phyloP scores from a whole-genome alignment of 495 filamentous ascomycete species.

The Astrothelium macrocarpum region DNA sequence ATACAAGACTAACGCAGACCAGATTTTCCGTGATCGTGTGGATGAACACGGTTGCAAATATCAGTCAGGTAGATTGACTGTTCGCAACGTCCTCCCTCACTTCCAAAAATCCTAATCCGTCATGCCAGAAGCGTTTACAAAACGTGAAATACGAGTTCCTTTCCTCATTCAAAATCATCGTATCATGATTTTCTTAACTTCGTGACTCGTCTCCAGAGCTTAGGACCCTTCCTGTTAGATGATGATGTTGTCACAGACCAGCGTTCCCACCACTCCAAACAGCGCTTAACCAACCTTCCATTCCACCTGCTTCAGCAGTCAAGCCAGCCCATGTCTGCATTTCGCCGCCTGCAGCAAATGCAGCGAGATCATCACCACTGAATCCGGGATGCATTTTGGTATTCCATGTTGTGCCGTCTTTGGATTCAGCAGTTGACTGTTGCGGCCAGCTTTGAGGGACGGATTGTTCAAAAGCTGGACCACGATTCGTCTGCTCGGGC shows the following conservation, averaged over 20 bases:
- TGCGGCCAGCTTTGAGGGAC: constrained; percentile 7
- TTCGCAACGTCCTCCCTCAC: too few species aligned
- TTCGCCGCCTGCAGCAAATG: constrained; percentile 23
- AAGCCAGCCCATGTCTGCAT: constrained; percentile 20
- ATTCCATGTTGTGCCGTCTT: constrained; percentile 22
- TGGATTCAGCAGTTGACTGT: constrained; percentile 7
- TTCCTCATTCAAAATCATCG: too few species aligned
- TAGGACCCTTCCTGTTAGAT: too few species aligned
- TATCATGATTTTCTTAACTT: too few species aligned
- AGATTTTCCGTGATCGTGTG: too few species aligned
- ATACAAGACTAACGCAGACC: too few species aligned
- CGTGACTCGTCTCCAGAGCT: too few species aligned
- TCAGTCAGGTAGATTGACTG: too few species aligned
- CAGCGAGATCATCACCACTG: constrained; percentile 26
- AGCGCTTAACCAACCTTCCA: constrained; percentile 8
- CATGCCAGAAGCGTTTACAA: too few species aligned
- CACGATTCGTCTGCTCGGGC: constrained; percentile 9
- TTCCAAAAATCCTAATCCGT: too few species aligned
- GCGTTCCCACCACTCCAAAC: constrained; percentile 6
- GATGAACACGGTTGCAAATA: too few species aligned
- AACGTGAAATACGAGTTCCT: too few species aligned
- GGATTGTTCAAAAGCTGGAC: constrained; percentile 7
- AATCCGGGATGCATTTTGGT: constrained; percentile 26
- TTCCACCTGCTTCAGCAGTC: neutral
- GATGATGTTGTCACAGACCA: neutral